Conservation (phyloP, 169 alveolate species). For the Cryptosporidium felis region DNA sequence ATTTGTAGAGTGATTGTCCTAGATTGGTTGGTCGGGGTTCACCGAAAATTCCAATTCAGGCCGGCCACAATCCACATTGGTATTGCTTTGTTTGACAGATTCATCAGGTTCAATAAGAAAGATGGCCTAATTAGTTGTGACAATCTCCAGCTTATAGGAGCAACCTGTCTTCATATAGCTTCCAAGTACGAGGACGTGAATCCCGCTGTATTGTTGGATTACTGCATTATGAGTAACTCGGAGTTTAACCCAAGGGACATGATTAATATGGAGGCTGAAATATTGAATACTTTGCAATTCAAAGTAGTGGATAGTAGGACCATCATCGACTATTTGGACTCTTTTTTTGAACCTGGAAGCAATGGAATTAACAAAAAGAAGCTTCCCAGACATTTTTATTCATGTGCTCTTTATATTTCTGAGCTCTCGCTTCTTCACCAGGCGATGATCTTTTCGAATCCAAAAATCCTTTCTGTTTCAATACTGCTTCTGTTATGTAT, state of each 20-base stretch:
- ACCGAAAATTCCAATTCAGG: conserved; percentile 68
- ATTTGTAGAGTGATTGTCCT: conserved; percentile 66
- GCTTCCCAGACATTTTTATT: conserved; percentile 32
- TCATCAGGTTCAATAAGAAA: conserved; percentile 3
- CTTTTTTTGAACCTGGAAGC: conserved; percentile 12
- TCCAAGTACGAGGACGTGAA: conserved; percentile 65
- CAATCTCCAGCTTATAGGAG: conserved; percentile 60
- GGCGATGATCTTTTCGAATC: conserved; percentile 10
- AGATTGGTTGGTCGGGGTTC: conserved; percentile 69
- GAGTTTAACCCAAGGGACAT: conserved; percentile 63
- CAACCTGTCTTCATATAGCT: conserved; percentile 66
- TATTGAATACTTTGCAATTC: conserved; percentile 49
- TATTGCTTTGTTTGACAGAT: conserved; percentile 50
- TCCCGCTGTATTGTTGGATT: conserved; percentile 63
- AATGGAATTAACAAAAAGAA: not conserved
- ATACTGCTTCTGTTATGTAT: conserved; percentile 31
- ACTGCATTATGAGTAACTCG: conserved; percentile 64
- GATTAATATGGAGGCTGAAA: conserved; percentile 63
- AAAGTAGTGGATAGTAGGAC: conserved; percentile 25
- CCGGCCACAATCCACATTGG: conserved; percentile 69
- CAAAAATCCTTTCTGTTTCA: conserved; percentile 32
- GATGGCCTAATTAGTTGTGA: conserved; percentile 39
- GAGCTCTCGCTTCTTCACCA: conserved; percentile 50
- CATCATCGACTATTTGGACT: conserved; percentile 42
- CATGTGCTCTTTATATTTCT: conserved; percentile 52